Evolutionary conservation across 768 basidiomycete species (phyloP).

Genomic region (Mycena haematopus): DNA sequence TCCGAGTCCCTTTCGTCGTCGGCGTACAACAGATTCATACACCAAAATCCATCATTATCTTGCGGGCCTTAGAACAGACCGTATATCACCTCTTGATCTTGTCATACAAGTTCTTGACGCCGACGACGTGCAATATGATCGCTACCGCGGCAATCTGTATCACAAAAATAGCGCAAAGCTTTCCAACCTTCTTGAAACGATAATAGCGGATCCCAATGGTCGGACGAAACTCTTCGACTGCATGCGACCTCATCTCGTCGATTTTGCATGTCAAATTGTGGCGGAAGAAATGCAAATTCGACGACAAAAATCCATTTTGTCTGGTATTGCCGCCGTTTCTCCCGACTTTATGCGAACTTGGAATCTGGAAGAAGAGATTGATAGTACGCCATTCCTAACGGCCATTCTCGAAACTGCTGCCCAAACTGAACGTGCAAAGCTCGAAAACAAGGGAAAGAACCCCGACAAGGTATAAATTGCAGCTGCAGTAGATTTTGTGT

Average conservation of each 20-base stretch:
- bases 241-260: neutral
- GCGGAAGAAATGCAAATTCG: neutral
- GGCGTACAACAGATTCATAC: neutral
- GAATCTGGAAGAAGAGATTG: neutral
- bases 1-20: neutral
- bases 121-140: slow-evolving; percentile 1
- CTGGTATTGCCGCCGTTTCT: neutral
- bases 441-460: slow-evolving; percentile 1
- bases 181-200: neutral
- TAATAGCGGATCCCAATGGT: neutral
- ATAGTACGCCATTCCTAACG: neutral
- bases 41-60: neutral
- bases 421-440: slow-evolving; percentile 2
- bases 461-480: slow-evolving; percentile 2
- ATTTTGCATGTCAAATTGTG: neutral
- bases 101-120: slow-evolving; percentile 5
- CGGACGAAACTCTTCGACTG: neutral
- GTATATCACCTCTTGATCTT: slow-evolving; percentile 20
- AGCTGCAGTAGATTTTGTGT: too few relatives aligned
- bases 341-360: slow-evolving; percentile 1
- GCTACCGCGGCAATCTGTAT: slow-evolving; percentile 6
- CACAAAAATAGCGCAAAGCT: neutral
- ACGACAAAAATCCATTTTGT: neutral
- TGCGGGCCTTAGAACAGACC: neutral
- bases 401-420: slow-evolving; percentile 2